phyloP scores from a whole-genome alignment of 116 monocot genomes.

The Thalassia testudinum region DNA sequence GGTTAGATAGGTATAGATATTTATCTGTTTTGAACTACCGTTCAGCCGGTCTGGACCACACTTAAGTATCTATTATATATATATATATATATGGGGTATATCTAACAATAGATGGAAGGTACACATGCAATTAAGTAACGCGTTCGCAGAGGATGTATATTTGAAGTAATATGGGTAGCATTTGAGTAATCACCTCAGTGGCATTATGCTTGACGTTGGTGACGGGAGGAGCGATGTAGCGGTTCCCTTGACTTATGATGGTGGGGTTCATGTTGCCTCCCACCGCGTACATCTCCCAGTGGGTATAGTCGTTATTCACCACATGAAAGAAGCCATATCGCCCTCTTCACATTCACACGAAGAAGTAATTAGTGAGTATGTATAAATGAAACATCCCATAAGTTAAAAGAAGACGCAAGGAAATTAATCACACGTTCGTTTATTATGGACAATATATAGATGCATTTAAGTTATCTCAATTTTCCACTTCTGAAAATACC shows the following conservation, averaged over 20 bases:
- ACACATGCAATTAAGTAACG: no score
- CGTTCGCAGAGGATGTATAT: no score
- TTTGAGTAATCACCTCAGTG: slow-evolving; percentile 31
- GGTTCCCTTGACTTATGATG: slow-evolving; percentile 75
- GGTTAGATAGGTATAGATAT: no score
- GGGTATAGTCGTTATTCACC: slow-evolving; percentile 90
- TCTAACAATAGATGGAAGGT: not conserved
- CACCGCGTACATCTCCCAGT: slow-evolving; percentile 90
- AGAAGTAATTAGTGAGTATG: not conserved
- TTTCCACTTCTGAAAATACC: not conserved
- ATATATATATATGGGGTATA: not conserved
- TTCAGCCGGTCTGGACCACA: no score
- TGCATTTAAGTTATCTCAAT: no score
- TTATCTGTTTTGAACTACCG: no score
- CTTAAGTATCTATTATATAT: no score
- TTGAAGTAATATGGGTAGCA: no score
- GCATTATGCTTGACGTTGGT: slow-evolving; percentile 12
- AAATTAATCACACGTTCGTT: no score
- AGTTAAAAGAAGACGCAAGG: not conserved
- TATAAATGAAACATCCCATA: not conserved
- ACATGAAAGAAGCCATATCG: slow-evolving; percentile 82
- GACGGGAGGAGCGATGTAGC: slow-evolving; percentile 41
- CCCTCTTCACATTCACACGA: slow-evolving; percentile 14
- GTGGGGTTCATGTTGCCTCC: slow-evolving; percentile 58
- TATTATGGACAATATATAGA: not conserved